A percentile compares a stretch with the other conserved stretches of the same genome.
Evolutionary conservation across 345 rosid species (phyloP).

Genomic region (Pistacia vera): DNA sequence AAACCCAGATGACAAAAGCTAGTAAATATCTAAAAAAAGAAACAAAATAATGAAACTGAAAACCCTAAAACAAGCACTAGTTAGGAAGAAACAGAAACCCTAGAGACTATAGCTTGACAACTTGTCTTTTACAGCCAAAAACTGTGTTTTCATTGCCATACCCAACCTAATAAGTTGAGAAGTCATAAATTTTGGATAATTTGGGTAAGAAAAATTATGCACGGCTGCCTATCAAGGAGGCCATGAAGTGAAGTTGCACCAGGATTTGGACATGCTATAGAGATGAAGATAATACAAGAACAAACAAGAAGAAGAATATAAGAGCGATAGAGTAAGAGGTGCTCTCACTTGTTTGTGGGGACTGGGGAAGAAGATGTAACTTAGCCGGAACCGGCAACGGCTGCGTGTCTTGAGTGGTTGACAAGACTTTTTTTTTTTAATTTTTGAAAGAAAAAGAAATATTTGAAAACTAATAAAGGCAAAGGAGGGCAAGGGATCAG

Average conservation of each 20-base stretch:
- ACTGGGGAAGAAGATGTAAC: constrained; percentile 20
- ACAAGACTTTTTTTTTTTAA: constrained; percentile 55
- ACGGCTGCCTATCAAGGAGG: constrained; percentile 23
- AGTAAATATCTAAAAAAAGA: constrained; percentile 26
- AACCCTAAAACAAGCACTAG: constrained; percentile 42
- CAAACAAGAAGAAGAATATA: constrained; percentile 11
- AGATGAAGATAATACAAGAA: constrained; percentile 16
- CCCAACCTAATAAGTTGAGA: constrained; percentile 37
- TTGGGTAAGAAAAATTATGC: constrained; percentile 17
- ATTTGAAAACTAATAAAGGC: constrained; percentile 43
- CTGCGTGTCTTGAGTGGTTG: constrained; percentile 61
- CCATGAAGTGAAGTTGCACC: constrained; percentile 64
- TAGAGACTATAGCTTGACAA: constrained; percentile 32
- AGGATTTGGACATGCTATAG: constrained; percentile 29
- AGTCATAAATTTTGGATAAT: constrained; percentile 21
- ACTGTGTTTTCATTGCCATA: constrained; percentile 11
- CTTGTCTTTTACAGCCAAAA: constrained; percentile 17
- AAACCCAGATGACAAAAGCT: constrained; percentile 31
- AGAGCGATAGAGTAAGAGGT: constrained; percentile 2
- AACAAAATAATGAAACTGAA: constrained; percentile 16
- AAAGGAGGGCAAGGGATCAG: constrained; percentile 43
- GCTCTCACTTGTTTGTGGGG: constrained; percentile 13
- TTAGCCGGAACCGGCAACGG: constrained; percentile 44
- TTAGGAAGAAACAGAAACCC: constrained; percentile 30
- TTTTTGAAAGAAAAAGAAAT: constrained; percentile 37